Percentiles rank a stretch among this genome's conserved stretches.
These are phyloP conservation scores for Blastocystis sp. DNA, from an alignment of 352 stramenopile species.

Conservation along the genomic window DNA sequence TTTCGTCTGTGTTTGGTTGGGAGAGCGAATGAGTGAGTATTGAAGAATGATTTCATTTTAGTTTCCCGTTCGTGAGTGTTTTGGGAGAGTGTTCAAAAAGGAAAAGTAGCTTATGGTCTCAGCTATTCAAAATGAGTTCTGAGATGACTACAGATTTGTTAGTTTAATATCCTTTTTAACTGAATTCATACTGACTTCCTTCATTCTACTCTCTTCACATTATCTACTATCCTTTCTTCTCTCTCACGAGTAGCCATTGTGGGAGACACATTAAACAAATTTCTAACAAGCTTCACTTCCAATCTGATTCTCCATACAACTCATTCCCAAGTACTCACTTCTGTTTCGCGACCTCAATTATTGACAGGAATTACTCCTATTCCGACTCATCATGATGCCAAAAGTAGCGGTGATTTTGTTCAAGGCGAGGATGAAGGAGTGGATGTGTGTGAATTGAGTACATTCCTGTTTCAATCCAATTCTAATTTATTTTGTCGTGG, in stretches of 20 bases:
- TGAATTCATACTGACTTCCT: neutral
- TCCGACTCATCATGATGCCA: neutral
- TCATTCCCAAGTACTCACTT: neutral
- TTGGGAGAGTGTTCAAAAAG: neutral
- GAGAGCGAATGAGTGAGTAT: neutral
- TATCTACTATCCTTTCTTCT: neutral
- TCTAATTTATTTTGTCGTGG: neutral
- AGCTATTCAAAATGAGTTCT: neutral
- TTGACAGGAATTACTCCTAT: neutral
- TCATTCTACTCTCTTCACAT: constrained; percentile 50
- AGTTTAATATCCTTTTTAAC: constrained; percentile 53
- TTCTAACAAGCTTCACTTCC: neutral
- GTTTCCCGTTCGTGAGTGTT: neutral
- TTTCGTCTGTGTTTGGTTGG: neutral
- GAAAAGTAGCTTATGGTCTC: neutral
- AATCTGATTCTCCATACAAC: neutral
- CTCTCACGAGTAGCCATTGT: neutral
- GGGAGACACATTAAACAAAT: neutral
- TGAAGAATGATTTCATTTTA: neutral
- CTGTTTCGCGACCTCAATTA: neutral
- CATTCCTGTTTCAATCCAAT: neutral
- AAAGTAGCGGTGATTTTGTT: neutral
- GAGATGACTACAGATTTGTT: neutral
- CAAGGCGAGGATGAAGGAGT: neutral
- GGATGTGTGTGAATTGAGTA: neutral